Conservation (phyloP, 106 monocot genomes). For the Dioscorea alata region DNA sequence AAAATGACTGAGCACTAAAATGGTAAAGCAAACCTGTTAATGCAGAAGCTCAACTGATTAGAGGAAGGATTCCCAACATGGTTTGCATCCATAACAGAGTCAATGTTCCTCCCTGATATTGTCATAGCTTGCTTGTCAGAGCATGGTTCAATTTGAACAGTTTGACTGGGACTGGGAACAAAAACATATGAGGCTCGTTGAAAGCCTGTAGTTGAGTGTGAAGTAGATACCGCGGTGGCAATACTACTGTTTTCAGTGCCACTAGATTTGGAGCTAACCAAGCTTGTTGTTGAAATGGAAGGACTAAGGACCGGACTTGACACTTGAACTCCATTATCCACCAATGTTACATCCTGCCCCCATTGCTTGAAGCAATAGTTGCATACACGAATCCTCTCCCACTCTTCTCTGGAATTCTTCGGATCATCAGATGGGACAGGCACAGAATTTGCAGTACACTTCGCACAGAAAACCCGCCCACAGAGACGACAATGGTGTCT, state of each 20-base stretch:
- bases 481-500: conserved; percentile 91
- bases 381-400: conserved; percentile 62
- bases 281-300: conserved; percentile 43
- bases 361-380: conserved; percentile 77
- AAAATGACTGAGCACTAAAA: neutral
- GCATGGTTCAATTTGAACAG: conserved; percentile 14
- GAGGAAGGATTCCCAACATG: conserved; percentile 23
- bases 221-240: conserved; percentile 19
- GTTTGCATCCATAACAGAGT: conserved; percentile 13
- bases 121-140: conserved; percentile 28
- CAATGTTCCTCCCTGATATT: conserved; percentile 23
- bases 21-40: conserved; percentile 43
- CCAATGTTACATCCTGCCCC: conserved; percentile 26
- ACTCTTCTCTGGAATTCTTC: conserved; percentile 18
- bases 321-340: conserved; percentile 11
- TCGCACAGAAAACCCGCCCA: conserved; percentile 89
- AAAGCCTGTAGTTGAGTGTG: conserved; percentile 24
- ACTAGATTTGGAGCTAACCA: conserved; percentile 46
- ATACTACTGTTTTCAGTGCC: conserved; percentile 31
- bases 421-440: conserved; percentile 27
- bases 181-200: conserved; percentile 23
- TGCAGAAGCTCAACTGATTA: conserved; percentile 34
- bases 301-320: conserved; percentile 27
- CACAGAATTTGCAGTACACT: conserved; percentile 68
- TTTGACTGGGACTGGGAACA: conserved; percentile 15